Base-by-base conservation (phyloP, 768 basidiomycete species). In the Rubroboletus satanas region DNA sequence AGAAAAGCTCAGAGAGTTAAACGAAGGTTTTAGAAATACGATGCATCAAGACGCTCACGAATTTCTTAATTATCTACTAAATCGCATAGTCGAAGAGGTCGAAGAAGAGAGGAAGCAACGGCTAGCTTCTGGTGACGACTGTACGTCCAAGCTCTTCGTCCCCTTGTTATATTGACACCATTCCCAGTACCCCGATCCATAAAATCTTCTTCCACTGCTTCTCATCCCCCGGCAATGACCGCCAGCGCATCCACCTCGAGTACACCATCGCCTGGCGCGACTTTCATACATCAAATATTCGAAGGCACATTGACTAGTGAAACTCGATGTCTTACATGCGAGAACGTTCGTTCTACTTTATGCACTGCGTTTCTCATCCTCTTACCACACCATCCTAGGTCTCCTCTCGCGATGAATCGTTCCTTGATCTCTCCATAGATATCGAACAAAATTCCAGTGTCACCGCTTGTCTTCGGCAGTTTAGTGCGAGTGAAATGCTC, bases 1-100 rank as follows among this genome's bases (percentile, higher is more conserved):
- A 68, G 87, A 93, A 66, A 96, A 96, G 68, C 81, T 98, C 63
- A 92, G 91, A 73, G 85, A 93, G 65, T 79, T 92, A 64, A 98
- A 98, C 71, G 92, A 93, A 64, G 78, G 87, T 44, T 99, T 98
- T 66, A 81, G 93, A 45, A 86, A 86, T 36, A 87, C 90, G 15
- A 88, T 90, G 82, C 97, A 99, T 69, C 97, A 99, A 69, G 97
- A 99, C 70, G 97, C 97, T 3, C 97, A 98, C 73, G 97, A 99
- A 72, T 98, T 99, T 71, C 77, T 98, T 39, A 97, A 95, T 69
- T 98, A 88, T 73, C 75, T 98, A 28, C 75, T 99, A 51, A 99
- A 99, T 71, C 85, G 80, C 69, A 86, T 99, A 46, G 88, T 93
- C 35, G 96, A 98, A 71, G 94, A 98, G 68, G 82, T 96, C 60